Base-by-base conservation (phyloP, 345 rosid genomes). In the Gossypium raimondii region DNA sequence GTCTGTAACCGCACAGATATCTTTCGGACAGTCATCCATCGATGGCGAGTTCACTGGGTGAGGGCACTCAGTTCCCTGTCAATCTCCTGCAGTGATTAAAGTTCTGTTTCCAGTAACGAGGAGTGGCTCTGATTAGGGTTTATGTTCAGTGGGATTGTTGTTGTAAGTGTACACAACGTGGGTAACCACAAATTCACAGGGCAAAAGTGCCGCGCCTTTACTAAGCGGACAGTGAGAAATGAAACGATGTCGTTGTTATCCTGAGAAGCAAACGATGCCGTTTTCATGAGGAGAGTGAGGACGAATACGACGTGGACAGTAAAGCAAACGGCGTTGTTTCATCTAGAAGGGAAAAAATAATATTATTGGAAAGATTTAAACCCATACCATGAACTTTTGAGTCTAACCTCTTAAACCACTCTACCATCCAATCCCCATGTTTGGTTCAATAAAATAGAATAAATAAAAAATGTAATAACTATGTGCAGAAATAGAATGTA, bases 331-430 rank as follows among this genome's bases (percentile, higher is more conserved):
- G 8, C 38, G 53, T 20, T 18, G 70, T 58, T 58, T 22, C 6
- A 22, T 9, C 3, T 4, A 3, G 1, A n/a, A 2, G 7, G 3
- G 3, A 0, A 53, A 22, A 22, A 22, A 22, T 0, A 3, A 1
- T 62, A 77, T 76, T 80, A 83, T 80, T 78, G 78, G 75, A 78
- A 80, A 81, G 82, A 78, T 83, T 78, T 78, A 80, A 83, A 83
- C 84, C 83, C 82, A 81, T 82, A 82, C 84, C 87, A 86, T 81
- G 84, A 87, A 89, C 89, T 91, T 22, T 22, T 85, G 90, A 87
- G 93, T 87, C 92, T 85, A 87, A 91, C 92, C 89, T 87, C 91
- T 87, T 86, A 85, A 91, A 89, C 92, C 90, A 84, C 93, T 88
- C 89, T 90, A 91, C 90, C 90, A 88, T 22, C 16, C 61, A 4